Evolutionary conservation across 768 basidiomycete species (phyloP), one percentile per base, ranked within the genome.

Genomic region (Coprinopsis marcescibilis): DNA sequence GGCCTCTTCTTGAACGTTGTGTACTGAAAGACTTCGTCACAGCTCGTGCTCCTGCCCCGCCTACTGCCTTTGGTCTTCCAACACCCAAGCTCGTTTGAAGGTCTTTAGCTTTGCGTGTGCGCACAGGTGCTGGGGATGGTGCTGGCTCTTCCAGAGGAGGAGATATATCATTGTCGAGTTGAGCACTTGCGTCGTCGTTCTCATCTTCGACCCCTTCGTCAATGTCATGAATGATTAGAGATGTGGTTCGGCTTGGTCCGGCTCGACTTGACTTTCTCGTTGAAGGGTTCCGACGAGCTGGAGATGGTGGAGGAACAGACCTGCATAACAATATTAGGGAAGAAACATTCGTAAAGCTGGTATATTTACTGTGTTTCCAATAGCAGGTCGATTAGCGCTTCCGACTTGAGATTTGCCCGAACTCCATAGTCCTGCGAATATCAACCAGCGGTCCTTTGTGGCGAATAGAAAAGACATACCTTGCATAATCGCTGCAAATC

Each of bases 381-480:
- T 21, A 90, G 66, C 14, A 86, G 70, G 58, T 88, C 83, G 57
- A 90, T 87, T 52, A 90, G 68, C 38, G 78, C 81, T 57, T 88
- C 85, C 19, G 84, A 78, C 69, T 86, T 89, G 58, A 89, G 75
- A 64, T 89, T 89, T 36, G 88, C 88, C 64, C 77, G 85, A 51
- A 90, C 78, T 48, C 86, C 85, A 58, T 83, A 80, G 55, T 88
- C 84, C 86, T 90, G 44, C 27, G 13, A 40, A 20, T 50, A 33
- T 33, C 40, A 40, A 56, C 38, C 54, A 57, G 45, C 56, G 50
- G 46, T 45, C 26, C 46, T 33, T 33, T 15, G 3, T 24, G 3
- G 40, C 14, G 35, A 34, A 34, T 32, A 39, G 30, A 26, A 34
- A 36, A 11, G 4, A 48, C 51, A 29, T 55, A 83, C 85, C 68